These are phyloP conservation scores for Xylaria hypoxylon DNA, from an alignment of 2,329 filamentous ascomycete genomes.

Conservation along the genomic window DNA sequence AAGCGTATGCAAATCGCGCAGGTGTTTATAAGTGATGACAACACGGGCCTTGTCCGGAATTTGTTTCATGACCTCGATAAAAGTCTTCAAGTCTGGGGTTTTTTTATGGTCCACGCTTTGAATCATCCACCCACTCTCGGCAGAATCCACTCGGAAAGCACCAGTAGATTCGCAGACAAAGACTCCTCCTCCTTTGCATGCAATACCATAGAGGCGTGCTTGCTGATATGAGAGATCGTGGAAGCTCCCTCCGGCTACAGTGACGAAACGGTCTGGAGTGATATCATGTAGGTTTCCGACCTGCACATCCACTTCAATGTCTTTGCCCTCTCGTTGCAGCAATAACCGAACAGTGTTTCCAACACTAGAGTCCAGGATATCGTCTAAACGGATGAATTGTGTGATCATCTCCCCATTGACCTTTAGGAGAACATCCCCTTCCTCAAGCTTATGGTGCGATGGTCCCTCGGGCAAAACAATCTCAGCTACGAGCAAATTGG, in stretches of 20 bases:
- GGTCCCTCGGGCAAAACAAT: slow-evolving; percentile 93
- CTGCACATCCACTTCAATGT: slow-evolving; percentile 84
- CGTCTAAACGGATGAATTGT: slow-evolving; percentile 91
- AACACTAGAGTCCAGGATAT: slow-evolving; percentile 90
- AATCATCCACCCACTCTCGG: slow-evolving; percentile 92
- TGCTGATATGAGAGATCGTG: slow-evolving; percentile 98
- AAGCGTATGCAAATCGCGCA: slow-evolving; percentile 92
- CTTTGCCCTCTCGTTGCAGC: slow-evolving; percentile 88
- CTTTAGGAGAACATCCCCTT: slow-evolving; percentile 92
- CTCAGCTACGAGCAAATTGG: slow-evolving; percentile 96
- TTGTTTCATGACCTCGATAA: slow-evolving; percentile 88
- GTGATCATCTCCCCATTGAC: slow-evolving; percentile 94
- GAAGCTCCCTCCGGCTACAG: slow-evolving; percentile 93
- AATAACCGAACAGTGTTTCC: slow-evolving; percentile 81
- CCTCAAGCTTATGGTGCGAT: slow-evolving; percentile 86
- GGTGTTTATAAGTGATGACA: slow-evolving; percentile 94
- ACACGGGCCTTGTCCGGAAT: slow-evolving; percentile 87
- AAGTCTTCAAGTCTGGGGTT: slow-evolving; percentile 86
- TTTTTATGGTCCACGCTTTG: slow-evolving; percentile 93
- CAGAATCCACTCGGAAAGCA: slow-evolving; percentile 93
- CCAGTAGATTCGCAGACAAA: slow-evolving; percentile 95
- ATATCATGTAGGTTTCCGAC: slow-evolving; percentile 94
- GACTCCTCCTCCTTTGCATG: slow-evolving; percentile 79
- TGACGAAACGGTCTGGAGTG: slow-evolving; percentile 94
- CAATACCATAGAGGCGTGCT: slow-evolving; percentile 93